Evolutionary conservation across 1,284 basidiomycete genomes (phyloP).

Genomic region (Rhodotorula sp.): DNA sequence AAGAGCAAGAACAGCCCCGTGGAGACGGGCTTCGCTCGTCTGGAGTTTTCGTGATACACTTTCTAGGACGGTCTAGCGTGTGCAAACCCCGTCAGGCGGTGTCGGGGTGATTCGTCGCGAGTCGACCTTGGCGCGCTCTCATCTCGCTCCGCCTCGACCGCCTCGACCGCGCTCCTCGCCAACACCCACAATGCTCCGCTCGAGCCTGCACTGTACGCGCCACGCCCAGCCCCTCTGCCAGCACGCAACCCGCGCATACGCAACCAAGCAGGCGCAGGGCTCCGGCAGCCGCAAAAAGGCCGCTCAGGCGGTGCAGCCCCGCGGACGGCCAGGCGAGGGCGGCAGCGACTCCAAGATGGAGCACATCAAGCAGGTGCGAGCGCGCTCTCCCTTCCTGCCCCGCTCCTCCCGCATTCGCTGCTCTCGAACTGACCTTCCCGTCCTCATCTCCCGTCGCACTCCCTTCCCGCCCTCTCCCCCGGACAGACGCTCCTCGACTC

Average conservation of each 20-base stretch:
- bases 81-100: neutral
- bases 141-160: neutral
- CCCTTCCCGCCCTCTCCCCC: too few relatives aligned
- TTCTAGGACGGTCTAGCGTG: neutral
- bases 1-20: neutral
- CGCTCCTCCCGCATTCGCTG: neutral
- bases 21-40: neutral
- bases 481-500: constrained; percentile 36
- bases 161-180: neutral
- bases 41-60: neutral
- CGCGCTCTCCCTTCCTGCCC: neutral
- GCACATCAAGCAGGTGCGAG: constrained; percentile 34
- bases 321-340: constrained; percentile 20
- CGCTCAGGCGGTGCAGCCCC: constrained; percentile 2
- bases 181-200: constrained; percentile 10
- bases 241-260: constrained; percentile 14
- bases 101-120: neutral
- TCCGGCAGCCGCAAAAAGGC: constrained; percentile 28
- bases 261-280: constrained; percentile 7
- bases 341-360: constrained; percentile 26
- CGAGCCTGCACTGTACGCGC: neutral
- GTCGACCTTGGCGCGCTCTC: neutral
- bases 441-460: neutral
- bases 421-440: neutral
- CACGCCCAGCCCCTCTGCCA: neutral